Evolutionary conservation across 441 rosid genomes (phyloP), one percentile per base, ranked within the genome.

Genomic region (Erysimum cheiri): DNA sequence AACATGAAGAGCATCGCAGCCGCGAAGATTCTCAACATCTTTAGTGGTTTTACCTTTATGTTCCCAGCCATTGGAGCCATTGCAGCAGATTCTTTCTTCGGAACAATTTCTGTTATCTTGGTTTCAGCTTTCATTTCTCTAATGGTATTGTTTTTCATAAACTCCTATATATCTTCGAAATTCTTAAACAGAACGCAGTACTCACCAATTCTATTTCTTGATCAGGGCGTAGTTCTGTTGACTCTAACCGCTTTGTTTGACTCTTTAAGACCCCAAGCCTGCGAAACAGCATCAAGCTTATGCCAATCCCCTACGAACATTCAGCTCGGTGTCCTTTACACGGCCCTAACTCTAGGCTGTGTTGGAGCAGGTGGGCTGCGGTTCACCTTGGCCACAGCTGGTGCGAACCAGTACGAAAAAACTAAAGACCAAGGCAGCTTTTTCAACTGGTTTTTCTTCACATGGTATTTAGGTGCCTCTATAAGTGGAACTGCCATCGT

Each of bases 381-480:
- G 56, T 81, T 81, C 43, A 78, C 69, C 1, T 35, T 67, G 47
- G 83, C 80, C 40, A 77, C 87, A 6, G 80, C 83, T 55, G 85
- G 83, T 64, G 85, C 86, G 4, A 82, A 82, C 77, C 87, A 85
- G 54, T 82, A 70, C 22, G 69, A 77, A 4, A 77, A 74, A 28
- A 63, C 78, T 9, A 63, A 79, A 31, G 78, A 79, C 29, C 80
- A 57, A 43, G 69, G 69, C 2, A 72, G 70, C 58, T 84, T 82
- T 78, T 85, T 85, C 80, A 84, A 82, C 76, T 80, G 90, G 87
- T 77, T 56, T 55, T 82, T 82, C 73, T 73, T 84, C 55, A 64
- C 74, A 11, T 40, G 58, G 15, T 84, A 80, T 67, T 54, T 52
- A 11, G 71, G 63, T 2, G 41, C 43, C 9, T 73, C 75, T 15